These are phyloP conservation scores for Acorus gramineus DNA, from an alignment of 106 monocot genomes.

Conservation along the genomic window DNA sequence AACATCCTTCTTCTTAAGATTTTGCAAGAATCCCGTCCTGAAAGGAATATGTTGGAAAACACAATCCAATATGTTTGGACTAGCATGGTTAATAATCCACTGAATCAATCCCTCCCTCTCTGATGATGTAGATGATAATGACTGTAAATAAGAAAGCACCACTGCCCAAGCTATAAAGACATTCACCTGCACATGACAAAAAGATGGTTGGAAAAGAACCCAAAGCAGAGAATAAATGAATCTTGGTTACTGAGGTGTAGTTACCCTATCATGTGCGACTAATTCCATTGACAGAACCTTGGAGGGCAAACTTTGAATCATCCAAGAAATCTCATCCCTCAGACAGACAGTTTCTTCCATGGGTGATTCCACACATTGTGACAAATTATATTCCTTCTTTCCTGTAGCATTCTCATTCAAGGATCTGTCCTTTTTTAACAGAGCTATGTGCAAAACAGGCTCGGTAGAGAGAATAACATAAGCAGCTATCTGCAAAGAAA, in stretches of 20 bases:
- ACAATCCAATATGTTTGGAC: conserved; percentile 56
- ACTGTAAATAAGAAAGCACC: conserved; percentile 61
- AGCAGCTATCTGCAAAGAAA: conserved; percentile 67
- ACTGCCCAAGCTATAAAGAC: conserved; percentile 76
- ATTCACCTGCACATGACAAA: conserved; percentile 51
- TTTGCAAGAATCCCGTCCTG: conserved; percentile 20
- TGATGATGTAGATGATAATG: conserved; percentile 54
- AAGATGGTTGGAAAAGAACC: neutral
- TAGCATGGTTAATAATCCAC: conserved; percentile 67
- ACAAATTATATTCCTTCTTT: conserved; percentile 10
- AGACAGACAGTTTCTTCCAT: conserved; percentile 38
- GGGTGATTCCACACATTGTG: conserved; percentile 19
- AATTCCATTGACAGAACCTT: conserved; percentile 54
- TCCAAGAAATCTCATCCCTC: conserved; percentile 63
- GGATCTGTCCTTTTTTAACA: conserved; percentile 37
- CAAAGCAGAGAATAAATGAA: too few species aligned
- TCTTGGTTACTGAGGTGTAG: neutral
- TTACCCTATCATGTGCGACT: conserved; percentile 52
- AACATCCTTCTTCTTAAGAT: conserved; percentile 60
- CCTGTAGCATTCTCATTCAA: conserved; percentile 14
- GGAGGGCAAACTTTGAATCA: conserved; percentile 50
- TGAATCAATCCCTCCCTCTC: conserved; percentile 51
- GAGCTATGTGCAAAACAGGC: conserved; percentile 40
- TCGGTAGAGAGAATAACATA: conserved; percentile 57
- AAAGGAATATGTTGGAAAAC: conserved; percentile 92